Evolutionary conservation across 2,329 filamentous ascomycete species (phyloP).

Genomic region (Colletotrichum kahawae): DNA sequence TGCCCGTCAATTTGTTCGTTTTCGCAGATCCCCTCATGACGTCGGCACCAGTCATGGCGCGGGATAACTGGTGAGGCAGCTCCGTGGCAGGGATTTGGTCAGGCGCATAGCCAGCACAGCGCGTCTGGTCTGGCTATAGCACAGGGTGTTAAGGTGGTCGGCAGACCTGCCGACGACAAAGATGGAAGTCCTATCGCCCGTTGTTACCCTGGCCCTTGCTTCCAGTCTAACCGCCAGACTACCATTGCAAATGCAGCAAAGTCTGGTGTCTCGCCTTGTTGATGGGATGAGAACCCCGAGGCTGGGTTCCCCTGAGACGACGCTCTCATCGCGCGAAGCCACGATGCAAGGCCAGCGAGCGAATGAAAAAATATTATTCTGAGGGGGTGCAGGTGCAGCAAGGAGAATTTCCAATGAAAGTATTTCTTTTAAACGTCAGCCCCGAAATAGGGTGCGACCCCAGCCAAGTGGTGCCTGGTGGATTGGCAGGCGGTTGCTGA

Average conservation of each 20-base stretch:
- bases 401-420: constrained; percentile 7
- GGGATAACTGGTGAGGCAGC: constrained; percentile 13
- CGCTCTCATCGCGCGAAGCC: background rate
- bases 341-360: constrained; percentile 11
- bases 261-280: constrained; percentile 1
- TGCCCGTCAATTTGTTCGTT: background rate
- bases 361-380: background rate
- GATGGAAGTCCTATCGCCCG: constrained; percentile 2
- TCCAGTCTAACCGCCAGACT: constrained; percentile 8
- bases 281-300: constrained; percentile 2
- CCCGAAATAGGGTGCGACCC: constrained; percentile 7
- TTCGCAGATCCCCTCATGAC: constrained; percentile 16
- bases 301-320: constrained; percentile 8
- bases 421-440: constrained; percentile 16
- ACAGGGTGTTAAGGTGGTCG: background rate
- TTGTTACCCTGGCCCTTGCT: constrained; percentile 10
- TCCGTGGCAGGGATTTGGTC: constrained; percentile 4
- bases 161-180: constrained; percentile 5
- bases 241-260: background rate
- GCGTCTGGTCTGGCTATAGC: constrained; percentile 14
- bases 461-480: background rate
- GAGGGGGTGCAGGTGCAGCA: background rate
- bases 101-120: constrained; percentile 18
- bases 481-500: constrained; percentile 4
- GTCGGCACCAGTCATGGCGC: constrained; percentile 15